Base-by-base conservation (phyloP, 1,284 basidiomycete species). In the Trametes versicolor region DNA sequence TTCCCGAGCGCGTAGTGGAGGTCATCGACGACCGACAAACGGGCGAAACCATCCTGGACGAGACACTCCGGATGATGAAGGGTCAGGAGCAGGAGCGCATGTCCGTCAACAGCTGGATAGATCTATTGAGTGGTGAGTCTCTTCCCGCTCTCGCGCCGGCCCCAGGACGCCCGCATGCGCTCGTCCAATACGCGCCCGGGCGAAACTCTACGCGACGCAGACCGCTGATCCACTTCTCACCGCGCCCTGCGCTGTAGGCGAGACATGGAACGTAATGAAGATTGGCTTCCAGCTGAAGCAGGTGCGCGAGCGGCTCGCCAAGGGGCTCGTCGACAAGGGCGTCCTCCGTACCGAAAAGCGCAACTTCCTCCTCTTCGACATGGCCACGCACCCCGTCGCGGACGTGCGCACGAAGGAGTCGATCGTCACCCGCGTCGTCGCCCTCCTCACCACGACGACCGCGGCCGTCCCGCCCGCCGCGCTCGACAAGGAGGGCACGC, bases 211-310 rank as follows among this genome's bases (percentile, higher is more conserved):
- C 63, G 54, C 64, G 55, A 66, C 64, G 56, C 51, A 66, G 58
- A 63, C 69, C 69, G 67, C 67, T 62, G 52, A 41, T 34, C 45
- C 29, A 41, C 49, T 47, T 39, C 56, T 7, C 36, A 25, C 52
- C 41, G 15, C 41, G 6, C 19, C 8, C 19, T 1, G 17, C 17
- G 15, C 41, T 17, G 36, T 74, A 97, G 96, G 96, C 68, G 96
- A 98, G 82, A 98, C 96, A 58, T 98, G 96, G 96, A 98, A 98
- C 77, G 95, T 98, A 7, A 95, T 98, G 91, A 98, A 98, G 81
- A 98, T 98, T 63, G 96, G 96, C 32, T 98, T 96, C 80, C 96
- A 98, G 78, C 88, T 98, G 57, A 98, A 98, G 79, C 96, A 98
- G 80, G 96, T 98, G 51, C 91, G 96, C 60, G 96, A 98, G 79